phyloP scores from a whole-genome alignment of 805 yeast species.

The Sugiyamaella boreocaroliniensis region DNA sequence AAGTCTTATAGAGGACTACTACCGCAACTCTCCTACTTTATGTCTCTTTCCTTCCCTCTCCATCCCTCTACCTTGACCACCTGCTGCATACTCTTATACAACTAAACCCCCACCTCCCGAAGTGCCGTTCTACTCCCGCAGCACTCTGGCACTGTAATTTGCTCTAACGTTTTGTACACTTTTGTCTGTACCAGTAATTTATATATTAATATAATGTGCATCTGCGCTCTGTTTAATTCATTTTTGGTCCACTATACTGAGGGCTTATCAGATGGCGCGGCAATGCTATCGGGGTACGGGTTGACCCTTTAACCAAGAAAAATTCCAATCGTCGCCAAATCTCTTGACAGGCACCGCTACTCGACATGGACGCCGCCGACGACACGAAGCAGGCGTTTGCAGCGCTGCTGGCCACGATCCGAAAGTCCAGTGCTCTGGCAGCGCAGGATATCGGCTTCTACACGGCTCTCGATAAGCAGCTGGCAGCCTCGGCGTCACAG shows the following conservation, averaged over 20 bases:
- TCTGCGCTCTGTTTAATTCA: no score
- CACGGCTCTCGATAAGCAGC: constrained; percentile 48
- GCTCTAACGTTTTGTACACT: no score
- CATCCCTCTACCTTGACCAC: no score
- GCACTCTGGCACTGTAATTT: no score
- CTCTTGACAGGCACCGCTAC: neutral
- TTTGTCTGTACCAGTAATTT: no score
- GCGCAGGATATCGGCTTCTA: constrained; percentile 78
- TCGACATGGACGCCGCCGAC: constrained; percentile 9
- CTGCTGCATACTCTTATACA: no score
- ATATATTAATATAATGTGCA: neutral
- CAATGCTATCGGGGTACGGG: neutral
- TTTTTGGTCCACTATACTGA: no score
- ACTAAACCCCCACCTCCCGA: no score
- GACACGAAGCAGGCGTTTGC: constrained; percentile 33
- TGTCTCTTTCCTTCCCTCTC: neutral
- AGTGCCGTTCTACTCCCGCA: no score
- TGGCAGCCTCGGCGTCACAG: constrained; percentile 38
- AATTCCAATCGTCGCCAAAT: neutral
- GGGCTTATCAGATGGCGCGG: neutral
- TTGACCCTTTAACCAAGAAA: neutral
- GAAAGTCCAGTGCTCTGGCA: constrained; percentile 63
- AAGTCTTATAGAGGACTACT: neutral
- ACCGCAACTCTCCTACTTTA: neutral
- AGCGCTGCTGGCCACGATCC: constrained; percentile 47